Evolutionary conservation across 805 yeast genomes (phyloP).

Genomic region (Cyberlindnera galapagoensis): DNA sequence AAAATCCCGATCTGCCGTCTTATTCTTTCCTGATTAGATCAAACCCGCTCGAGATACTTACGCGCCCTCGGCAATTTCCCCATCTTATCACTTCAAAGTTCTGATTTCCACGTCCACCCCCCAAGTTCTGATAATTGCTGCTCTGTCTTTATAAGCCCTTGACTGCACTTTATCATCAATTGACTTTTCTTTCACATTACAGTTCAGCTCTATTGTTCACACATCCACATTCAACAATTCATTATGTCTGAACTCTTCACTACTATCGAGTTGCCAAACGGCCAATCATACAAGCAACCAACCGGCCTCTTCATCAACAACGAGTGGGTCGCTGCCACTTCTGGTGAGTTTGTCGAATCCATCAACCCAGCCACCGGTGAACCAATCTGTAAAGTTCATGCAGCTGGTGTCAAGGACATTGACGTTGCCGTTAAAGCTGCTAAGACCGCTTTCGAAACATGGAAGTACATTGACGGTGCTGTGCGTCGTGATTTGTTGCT

Average conservation of each 20-base stretch:
- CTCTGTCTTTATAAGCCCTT: too few species aligned
- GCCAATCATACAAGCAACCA: slow-evolving; percentile 62
- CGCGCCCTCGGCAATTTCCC: too few species aligned
- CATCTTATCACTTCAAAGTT: too few species aligned
- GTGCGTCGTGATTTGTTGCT: slow-evolving; percentile 39
- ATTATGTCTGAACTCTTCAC: slow-evolving; percentile 16
- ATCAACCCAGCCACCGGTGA: slow-evolving; percentile 50
- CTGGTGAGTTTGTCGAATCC: slow-evolving; percentile 32
- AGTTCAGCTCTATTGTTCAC: too few species aligned
- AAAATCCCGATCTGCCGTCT: too few species aligned
- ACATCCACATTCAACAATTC: too few species aligned
- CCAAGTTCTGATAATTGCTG: too few species aligned
- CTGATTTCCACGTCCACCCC: too few species aligned
- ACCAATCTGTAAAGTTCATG: slow-evolving; percentile 42
- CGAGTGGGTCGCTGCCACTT: slow-evolving; percentile 53
- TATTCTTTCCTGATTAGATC: too few species aligned
- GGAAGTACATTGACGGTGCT: slow-evolving; percentile 42
- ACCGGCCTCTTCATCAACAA: slow-evolving; percentile 72
- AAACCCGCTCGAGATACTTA: too few species aligned
- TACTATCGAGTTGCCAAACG: slow-evolving; percentile 57
- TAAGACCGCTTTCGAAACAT: slow-evolving; percentile 40
- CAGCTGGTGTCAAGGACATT: slow-evolving; percentile 46
- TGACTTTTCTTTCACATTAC: too few species aligned
- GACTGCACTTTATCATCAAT: too few species aligned
- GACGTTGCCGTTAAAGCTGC: slow-evolving; percentile 50